Percentiles rank a stretch among this genome's conserved stretches.
These are phyloP conservation scores for Saposhnikovia divaricata DNA, from an alignment of 129 eudicot genomes.

Conservation along the genomic window DNA sequence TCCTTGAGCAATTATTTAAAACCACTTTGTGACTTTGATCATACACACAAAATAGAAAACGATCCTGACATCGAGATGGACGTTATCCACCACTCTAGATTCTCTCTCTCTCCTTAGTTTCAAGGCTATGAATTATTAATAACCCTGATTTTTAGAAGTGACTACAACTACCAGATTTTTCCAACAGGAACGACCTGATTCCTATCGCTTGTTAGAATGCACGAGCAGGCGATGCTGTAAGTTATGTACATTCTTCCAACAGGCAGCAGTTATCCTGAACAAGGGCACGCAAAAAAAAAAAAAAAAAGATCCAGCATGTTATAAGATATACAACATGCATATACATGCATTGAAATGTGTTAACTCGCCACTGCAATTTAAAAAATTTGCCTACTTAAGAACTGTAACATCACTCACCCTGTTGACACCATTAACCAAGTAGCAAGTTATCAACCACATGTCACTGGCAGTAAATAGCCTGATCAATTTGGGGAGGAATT, in stretches of 20 bases:
- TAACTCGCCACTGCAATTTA: not conserved
- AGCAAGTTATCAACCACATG: conserved; percentile 13
- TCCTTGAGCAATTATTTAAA: not conserved
- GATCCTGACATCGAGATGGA: not conserved
- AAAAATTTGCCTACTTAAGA: not conserved
- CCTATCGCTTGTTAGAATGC: not conserved
- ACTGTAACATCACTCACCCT: conserved; percentile 22
- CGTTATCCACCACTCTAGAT: not conserved
- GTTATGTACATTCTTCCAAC: not conserved
- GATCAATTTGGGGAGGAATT: conserved; percentile 70
- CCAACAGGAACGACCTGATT: not conserved
- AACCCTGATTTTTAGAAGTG: not conserved
- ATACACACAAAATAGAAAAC: not conserved
- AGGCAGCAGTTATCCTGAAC: not conserved
- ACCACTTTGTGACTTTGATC: not conserved
- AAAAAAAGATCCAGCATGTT: not conserved
- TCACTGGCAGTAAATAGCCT: conserved; percentile 64
- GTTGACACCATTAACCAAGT: conserved; percentile 15
- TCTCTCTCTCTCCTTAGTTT: not conserved
- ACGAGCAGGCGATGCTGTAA: not conserved
- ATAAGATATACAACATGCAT: not conserved
- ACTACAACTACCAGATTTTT: not conserved
- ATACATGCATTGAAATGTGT: not conserved
- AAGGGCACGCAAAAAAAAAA: not conserved
- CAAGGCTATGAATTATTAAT: not conserved